Conservation (phyloP, 192 early-diverging fungal species). For the Entomortierella chlamydospora region DNA sequence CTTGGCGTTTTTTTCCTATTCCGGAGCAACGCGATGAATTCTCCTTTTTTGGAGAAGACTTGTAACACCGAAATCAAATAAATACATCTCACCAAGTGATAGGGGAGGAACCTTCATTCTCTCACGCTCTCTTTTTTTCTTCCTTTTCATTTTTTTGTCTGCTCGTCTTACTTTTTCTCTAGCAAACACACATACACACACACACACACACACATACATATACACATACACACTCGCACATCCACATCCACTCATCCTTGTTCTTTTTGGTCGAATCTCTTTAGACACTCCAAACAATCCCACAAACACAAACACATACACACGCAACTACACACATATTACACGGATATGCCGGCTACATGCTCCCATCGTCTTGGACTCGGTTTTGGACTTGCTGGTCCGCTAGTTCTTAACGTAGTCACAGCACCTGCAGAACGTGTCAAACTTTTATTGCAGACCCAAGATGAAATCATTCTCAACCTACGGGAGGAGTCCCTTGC, state of each 20-base stretch:
- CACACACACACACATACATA: too few species aligned
- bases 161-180: too few species aligned
- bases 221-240: neutral
- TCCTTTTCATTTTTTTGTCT: neutral
- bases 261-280: too few species aligned
- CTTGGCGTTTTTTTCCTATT: neutral
- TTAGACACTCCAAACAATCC: too few species aligned
- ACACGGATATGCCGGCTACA: too few species aligned
- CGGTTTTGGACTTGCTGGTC: slow-evolving; percentile 10
- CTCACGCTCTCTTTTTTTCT: neutral
- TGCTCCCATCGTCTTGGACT: too few species aligned
- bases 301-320: too few species aligned
- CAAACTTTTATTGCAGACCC: slow-evolving; percentile 34
- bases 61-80: neutral
- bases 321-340: neutral
- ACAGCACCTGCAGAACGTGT: slow-evolving; percentile 37
- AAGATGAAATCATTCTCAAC: slow-evolving; percentile 50
- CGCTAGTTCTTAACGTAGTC: slow-evolving; percentile 5
- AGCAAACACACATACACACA: too few species aligned
- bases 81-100: neutral
- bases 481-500: slow-evolving; percentile 37
- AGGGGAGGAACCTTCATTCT: neutral
- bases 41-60: neutral
- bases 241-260: neutral
- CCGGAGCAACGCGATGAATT: neutral